Base-by-base conservation (phyloP, 2,329 filamentous ascomycete species). In the Orbilia oligospora region DNA sequence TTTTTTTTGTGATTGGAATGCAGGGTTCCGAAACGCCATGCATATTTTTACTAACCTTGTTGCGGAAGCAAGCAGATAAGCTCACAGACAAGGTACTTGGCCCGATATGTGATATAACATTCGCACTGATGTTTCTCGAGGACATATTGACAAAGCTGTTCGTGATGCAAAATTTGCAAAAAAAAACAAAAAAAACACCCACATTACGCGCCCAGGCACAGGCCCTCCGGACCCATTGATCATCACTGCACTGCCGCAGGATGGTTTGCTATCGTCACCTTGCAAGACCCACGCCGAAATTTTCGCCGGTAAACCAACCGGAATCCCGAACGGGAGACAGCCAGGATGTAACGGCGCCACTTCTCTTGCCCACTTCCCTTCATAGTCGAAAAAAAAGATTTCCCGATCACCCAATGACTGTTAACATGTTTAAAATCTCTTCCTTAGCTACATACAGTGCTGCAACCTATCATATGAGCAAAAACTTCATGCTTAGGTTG, bases 21-120 rank as follows among this genome's bases (percentile, higher is more conserved):
- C 36, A 61, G 56, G 56, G 56, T 61, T 61, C 33, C 33, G 56
- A 61, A 44, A 61, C 56, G 56, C 56, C 56, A 61, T 61, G 36
- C 56, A 61, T 61, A 27, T 44, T 44, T n/a, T 44, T 9, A 44
- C 56, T 61, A 61, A n/a, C 36, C 56, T 41, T 61, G 33, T 61
- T 58, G 53, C 53, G 36, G 56, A 56, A n/a, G n/a, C 55, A 61
- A 24, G 33, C 20, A 61, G 36, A 61, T 61, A 61, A 61, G 33
- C 56, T 44, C 36, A 14, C 56, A 44, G 33, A n/a, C 30, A 58
- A 20, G 30, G 53, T 33, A 38, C n/a, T 55, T 55, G 24, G 12
- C 18, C 10, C 16, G 5, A 22, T 44, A 41, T 61, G 56, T 61
- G 56, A 61, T 44, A 61, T 44, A 61, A 61, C 14, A 24, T 61